phyloP scores from a whole-genome alignment of 148 eudicot species.

The Rhododendron molle region DNA sequence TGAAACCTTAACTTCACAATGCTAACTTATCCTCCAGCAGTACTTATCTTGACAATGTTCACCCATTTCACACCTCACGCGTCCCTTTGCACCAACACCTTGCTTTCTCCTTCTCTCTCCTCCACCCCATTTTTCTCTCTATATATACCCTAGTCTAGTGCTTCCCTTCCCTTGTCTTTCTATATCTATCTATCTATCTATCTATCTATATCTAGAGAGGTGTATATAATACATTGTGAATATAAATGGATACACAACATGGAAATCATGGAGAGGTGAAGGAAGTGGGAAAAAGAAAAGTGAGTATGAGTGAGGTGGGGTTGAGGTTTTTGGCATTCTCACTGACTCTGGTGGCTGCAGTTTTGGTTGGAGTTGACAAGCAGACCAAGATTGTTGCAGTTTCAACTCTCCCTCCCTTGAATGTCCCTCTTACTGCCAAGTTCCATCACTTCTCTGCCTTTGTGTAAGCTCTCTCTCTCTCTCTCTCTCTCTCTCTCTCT shows the following conservation, averaged over 20 bases:
- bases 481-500: slow-evolving; percentile 3
- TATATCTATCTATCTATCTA: neutral
- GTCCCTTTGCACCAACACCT: neutral
- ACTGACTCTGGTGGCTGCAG: slow-evolving; percentile 50
- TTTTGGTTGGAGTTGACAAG: slow-evolving; percentile 57
- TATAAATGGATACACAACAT: neutral
- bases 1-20: too few relatives aligned
- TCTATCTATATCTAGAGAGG: neutral
- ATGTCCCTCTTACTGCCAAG: slow-evolving; percentile 56
- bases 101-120: neutral
- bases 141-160: neutral
- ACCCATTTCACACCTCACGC: neutral
- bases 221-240: too few relatives aligned
- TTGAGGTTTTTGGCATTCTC: slow-evolving; percentile 47
- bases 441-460: slow-evolving; percentile 62
- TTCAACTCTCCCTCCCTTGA: slow-evolving; percentile 50
- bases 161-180: neutral
- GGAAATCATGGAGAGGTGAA: neutral
- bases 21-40: too few relatives aligned
- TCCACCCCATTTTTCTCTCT: neutral
- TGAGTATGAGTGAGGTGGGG: slow-evolving; percentile 26
- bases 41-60: too few relatives aligned
- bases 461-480: slow-evolving; percentile 39
- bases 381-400: slow-evolving; percentile 48
- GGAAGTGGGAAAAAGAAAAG: neutral